A percentile compares a stretch with the other conserved stretches of the same genome.
Evolutionary conservation across 1,139 yeast species (phyloP).

Genomic region (Hansenula sp.): DNA sequence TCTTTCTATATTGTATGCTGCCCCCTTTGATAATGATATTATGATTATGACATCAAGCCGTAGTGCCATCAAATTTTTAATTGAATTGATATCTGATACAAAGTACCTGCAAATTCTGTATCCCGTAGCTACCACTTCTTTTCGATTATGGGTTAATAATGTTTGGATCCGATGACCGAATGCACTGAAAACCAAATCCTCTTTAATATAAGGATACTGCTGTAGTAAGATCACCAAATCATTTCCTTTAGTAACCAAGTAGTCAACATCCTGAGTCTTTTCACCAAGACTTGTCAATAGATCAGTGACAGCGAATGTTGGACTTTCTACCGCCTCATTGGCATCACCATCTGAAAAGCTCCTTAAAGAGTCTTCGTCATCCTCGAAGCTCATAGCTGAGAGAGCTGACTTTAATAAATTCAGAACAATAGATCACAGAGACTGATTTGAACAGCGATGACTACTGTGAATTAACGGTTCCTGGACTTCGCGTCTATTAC

Average conservation of each 20-base stretch:
- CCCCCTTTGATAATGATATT: conserved; percentile 55
- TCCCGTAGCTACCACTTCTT: conserved; percentile 71
- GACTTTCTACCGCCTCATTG: conserved; percentile 26
- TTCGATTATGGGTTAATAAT: conserved; percentile 51
- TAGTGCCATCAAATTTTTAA: conserved; percentile 41
- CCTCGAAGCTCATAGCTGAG: not conserved
- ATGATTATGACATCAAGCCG: conserved; percentile 62
- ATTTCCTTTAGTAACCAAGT: conserved; percentile 22
- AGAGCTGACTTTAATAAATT: no score
- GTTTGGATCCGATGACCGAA: conserved; percentile 58
- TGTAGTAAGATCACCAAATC: conserved; percentile 20
- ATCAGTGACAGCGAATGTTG: conserved; percentile 42
- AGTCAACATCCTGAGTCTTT: conserved; percentile 19
- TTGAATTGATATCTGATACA: conserved; percentile 49
- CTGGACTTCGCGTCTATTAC: no score
- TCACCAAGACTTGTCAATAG: conserved; percentile 22
- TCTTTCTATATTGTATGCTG: conserved; percentile 55
- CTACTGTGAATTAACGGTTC: no score
- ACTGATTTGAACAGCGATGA: no score
- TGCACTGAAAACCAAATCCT: conserved; percentile 60
- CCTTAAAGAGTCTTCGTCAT: not conserved
- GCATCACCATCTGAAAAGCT: conserved; percentile 1
- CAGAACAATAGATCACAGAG: no score
- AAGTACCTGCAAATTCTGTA: conserved; percentile 69
- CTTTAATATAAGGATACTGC: conserved; percentile 53